Evolutionary conservation across 176 grass and related monocot species (phyloP).

Genomic region (Rhynchospora pubera): DNA sequence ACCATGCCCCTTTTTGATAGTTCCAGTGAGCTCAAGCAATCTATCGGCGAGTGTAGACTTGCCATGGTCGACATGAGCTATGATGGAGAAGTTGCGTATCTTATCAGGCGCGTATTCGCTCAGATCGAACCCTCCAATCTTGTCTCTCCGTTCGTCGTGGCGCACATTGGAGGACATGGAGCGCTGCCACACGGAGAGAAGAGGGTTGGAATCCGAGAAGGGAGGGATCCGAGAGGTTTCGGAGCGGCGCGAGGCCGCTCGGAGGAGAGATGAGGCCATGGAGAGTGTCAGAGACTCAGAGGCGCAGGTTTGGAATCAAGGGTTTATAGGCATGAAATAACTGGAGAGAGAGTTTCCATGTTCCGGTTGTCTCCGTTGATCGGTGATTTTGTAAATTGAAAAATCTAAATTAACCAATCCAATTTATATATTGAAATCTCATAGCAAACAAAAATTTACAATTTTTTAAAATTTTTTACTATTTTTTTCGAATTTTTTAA

Average conservation of each 20-base stretch:
- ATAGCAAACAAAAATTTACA: too few species aligned
- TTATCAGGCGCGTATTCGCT: constrained; percentile 63
- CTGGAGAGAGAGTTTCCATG: not conserved
- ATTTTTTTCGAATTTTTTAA: too few species aligned
- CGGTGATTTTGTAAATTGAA: too few species aligned
- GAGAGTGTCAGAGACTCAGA: not conserved
- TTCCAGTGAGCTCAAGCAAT: constrained; percentile 78
- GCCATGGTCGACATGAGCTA: constrained; percentile 83
- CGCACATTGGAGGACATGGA: constrained; percentile 34
- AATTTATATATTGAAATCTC: too few species aligned
- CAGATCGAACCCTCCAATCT: constrained; percentile 39
- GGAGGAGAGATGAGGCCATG: not conserved
- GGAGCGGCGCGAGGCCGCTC: not conserved
- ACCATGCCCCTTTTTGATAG: constrained; percentile 58
- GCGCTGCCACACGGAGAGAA: constrained; percentile 20
- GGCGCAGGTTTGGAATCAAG: constrained; percentile 13
- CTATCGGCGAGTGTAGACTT: constrained; percentile 88
- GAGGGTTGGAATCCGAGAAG: constrained; percentile 7
- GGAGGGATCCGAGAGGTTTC: not conserved
- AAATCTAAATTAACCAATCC: too few species aligned
- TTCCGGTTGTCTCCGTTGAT: too few species aligned
- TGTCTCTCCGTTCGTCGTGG: not conserved
- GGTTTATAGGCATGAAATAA: constrained; percentile 10
- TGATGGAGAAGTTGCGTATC: constrained; percentile 89
- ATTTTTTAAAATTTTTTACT: too few species aligned